Base-by-base conservation (phyloP, 2,329 filamentous ascomycete genomes). In the Cladosporium cucumerinum region DNA sequence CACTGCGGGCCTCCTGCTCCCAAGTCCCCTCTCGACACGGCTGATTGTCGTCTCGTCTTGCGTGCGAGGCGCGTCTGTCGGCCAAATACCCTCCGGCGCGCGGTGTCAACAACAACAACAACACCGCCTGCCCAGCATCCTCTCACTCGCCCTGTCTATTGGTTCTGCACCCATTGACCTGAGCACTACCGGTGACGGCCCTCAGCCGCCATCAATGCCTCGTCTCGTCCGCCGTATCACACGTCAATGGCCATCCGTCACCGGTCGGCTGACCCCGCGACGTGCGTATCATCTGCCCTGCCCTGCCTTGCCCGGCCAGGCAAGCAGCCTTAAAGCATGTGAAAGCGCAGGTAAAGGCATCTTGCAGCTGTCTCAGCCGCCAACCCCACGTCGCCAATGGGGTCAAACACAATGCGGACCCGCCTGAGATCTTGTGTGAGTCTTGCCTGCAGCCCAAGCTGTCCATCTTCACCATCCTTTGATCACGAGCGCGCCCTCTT, bases 251-350 rank as follows among this genome's bases (percentile, higher is more conserved):
- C 48, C 60, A 18, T 54, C 34, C 60, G 60, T 62, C 60, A 55
- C 58, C 48, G 60, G 60, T 62, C 60, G 60, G 30, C 48, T 62
- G 60, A 62, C 60, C 60, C 60, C 60, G 49, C 60, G 58, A 46
- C 26, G 14, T 4, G 39, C 25, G 49, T 62, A 62, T 62, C 60
- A 62, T 43, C 60, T 62, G 49, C 39, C 32, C 30, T 30, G 43
- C 25, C 39, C 30, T 30, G 39, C 26, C 43, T 32, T n/a, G 34
- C 43, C 58, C 58, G 49, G 43, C 25, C 39, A 30, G 30, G 30
- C 51, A 54, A 54, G n/a, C 34, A 23, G n/a, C 23, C n/a, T 48
- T 18, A 18, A 43, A 26, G 60, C 60, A 62, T 62, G 60, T 62
- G 60, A 62, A 62, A 62, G 59, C 32, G 30, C 49, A 36, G 26